Evolutionary conservation across 225 moss, liverwort and hornwort species (phyloP).

Genomic region (Bryum argenteum): DNA sequence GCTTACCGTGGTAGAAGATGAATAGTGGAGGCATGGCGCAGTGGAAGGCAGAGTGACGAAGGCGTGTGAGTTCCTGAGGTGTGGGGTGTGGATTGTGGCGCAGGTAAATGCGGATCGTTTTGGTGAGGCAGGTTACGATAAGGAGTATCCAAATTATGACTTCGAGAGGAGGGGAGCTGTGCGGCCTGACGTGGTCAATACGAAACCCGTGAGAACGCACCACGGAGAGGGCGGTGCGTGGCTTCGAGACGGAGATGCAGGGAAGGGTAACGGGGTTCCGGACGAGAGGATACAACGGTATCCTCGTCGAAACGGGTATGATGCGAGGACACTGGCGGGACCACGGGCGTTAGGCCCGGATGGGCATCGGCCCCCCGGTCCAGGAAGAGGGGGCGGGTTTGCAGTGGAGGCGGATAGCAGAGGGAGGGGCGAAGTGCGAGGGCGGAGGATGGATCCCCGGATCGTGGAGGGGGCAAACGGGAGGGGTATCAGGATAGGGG

Average conservation of each 20-base stretch:
- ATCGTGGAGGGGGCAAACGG: slow-evolving; percentile 46
- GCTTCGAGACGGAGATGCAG: slow-evolving; percentile 63
- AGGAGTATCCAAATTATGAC: slow-evolving; percentile 58
- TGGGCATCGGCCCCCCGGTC: slow-evolving; percentile 75
- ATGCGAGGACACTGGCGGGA: slow-evolving; percentile 58
- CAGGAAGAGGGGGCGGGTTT: slow-evolving; percentile 71
- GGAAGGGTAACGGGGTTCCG: slow-evolving; percentile 44
- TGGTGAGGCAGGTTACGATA: slow-evolving; percentile 55
- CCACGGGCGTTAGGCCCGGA: slow-evolving; percentile 58
- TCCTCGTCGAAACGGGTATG: slow-evolving; percentile 71
- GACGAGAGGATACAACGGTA: slow-evolving; percentile 59
- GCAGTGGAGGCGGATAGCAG: slow-evolving; percentile 44
- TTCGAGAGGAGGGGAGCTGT: slow-evolving; percentile 51
- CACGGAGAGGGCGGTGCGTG: slow-evolving; percentile 63
- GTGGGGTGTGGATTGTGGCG: slow-evolving; percentile 27
- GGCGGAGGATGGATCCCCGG: slow-evolving; percentile 46
- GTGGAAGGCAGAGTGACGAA: neutral
- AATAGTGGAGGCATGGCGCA: no score
- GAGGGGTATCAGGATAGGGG: slow-evolving; percentile 36
- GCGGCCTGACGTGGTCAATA: slow-evolving; percentile 43
- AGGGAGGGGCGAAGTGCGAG: slow-evolving; percentile 49
- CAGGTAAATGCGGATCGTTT: slow-evolving; percentile 66
- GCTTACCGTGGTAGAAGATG: no score
- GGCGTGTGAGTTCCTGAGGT: neutral
- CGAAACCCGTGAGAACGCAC: slow-evolving; percentile 53